phyloP scores from a whole-genome alignment of 2,329 filamentous ascomycete genomes.

The Lizonia empirigonia region DNA sequence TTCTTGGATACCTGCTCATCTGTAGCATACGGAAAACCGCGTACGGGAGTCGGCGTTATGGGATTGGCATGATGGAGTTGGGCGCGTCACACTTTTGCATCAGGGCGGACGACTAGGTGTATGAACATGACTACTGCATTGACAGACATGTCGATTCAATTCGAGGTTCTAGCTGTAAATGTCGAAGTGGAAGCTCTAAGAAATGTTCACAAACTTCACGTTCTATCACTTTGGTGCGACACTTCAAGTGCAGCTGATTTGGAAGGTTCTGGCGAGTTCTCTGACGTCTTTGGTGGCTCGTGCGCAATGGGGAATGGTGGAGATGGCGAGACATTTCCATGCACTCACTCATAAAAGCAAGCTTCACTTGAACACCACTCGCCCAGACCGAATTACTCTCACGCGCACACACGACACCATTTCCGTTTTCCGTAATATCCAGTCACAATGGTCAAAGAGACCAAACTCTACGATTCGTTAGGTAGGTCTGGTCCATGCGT shows the following conservation, averaged over 20 bases:
- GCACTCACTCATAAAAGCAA: conserved; percentile 39
- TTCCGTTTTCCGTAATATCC: conserved; percentile 9
- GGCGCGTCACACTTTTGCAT: conserved; percentile 38
- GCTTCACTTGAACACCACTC: conserved; percentile 28
- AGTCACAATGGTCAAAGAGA: conserved; percentile 84
- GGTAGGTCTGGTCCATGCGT: conserved; percentile 44
- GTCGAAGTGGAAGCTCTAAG: conserved; percentile 19
- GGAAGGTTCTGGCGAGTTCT: conserved; percentile 49
- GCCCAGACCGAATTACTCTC: conserved; percentile 14
- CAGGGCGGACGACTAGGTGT: conserved; percentile 32
- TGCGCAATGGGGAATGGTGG: conserved; percentile 25
- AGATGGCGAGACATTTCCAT: conserved; percentile 37
- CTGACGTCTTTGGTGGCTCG: conserved; percentile 34
- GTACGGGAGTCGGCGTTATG: conserved; percentile 40
- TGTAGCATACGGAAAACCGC: conserved; percentile 47
- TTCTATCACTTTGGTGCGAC: background rate
- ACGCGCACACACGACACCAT: conserved; percentile 21
- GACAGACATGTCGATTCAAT: conserved; percentile 29
- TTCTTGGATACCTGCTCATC: conserved; percentile 38
- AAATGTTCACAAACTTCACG: conserved; percentile 19
- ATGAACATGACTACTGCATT: conserved; percentile 28
- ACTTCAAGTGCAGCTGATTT: conserved; percentile 5
- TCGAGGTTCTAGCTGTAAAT: conserved; percentile 27
- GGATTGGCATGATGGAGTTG: conserved; percentile 42
- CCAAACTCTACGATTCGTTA: conserved; percentile 90